These are phyloP conservation scores for Botrytis porri DNA, from an alignment of 2,329 filamentous ascomycete genomes.

Conservation along the genomic window DNA sequence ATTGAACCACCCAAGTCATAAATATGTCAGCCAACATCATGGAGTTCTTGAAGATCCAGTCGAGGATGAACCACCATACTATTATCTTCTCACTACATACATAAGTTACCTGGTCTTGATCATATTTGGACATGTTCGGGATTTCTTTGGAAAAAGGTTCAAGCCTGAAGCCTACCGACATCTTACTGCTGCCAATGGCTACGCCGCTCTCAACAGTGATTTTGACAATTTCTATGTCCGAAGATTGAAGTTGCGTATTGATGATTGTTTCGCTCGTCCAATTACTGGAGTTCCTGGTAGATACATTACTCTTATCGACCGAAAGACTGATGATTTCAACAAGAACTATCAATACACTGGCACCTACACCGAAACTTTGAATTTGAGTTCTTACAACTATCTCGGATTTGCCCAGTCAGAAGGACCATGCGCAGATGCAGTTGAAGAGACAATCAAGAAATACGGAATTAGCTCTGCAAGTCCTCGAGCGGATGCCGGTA, in stretches of 20 bases:
- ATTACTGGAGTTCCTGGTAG: slow-evolving; percentile 91
- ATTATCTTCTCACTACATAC: slow-evolving; percentile 95
- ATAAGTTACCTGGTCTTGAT: slow-evolving; percentile 97
- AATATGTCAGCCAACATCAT: slow-evolving; percentile 84
- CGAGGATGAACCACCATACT: slow-evolving; percentile 95
- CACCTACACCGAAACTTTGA: slow-evolving; percentile 89
- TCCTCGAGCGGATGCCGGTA: slow-evolving; percentile 79
- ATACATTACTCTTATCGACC: slow-evolving; percentile 89
- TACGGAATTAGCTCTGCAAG: slow-evolving; percentile 83
- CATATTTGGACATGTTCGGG: slow-evolving; percentile 88
- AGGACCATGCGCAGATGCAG: slow-evolving; percentile 89
- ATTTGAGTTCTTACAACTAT: slow-evolving; percentile 99
- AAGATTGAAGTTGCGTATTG: slow-evolving; percentile 87
- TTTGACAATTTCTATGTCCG: slow-evolving; percentile 99
- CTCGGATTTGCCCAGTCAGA: slow-evolving; percentile 97
- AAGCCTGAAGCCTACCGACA: slow-evolving; percentile 79
- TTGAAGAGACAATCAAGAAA: slow-evolving; percentile 79
- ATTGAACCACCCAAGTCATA: slow-evolving; percentile 73
- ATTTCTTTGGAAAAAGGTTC: slow-evolving; percentile 97
- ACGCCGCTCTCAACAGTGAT: slow-evolving; percentile 93
- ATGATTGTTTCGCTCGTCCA: slow-evolving; percentile 93
- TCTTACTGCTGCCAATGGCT: slow-evolving; percentile 79
- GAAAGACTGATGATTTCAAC: slow-evolving; percentile 89
- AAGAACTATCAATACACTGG: slow-evolving; percentile 84
- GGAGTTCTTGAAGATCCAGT: slow-evolving; percentile 76